Evolutionary conservation across 2,329 filamentous ascomycete species (phyloP).

Genomic region (Magnaporthiopsis poae): DNA sequence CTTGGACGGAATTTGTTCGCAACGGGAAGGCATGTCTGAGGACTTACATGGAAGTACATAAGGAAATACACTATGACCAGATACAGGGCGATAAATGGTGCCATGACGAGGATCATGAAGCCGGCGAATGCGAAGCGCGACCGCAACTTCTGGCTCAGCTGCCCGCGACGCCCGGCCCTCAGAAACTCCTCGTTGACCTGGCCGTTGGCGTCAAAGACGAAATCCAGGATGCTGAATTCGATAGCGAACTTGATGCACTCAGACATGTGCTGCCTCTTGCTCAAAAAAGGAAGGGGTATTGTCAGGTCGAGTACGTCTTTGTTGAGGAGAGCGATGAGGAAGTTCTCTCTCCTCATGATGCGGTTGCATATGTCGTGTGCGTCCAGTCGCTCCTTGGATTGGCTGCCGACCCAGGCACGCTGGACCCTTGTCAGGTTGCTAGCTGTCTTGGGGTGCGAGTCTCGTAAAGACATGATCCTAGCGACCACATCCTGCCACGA

Average conservation of each 20-base stretch:
- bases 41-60: conserved; percentile 76
- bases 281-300: conserved; percentile 73
- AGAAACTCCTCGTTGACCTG: conserved; percentile 81
- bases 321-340: conserved; percentile 92
- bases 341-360: conserved; percentile 93
- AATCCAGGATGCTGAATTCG: conserved; percentile 81
- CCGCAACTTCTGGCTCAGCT: conserved; percentile 68
- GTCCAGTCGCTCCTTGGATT: conserved; percentile 88
- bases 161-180: conserved; percentile 67
- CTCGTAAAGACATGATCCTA: conserved; percentile 72
- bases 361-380: conserved; percentile 95
- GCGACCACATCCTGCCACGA: conserved; percentile 88
- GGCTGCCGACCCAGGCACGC: conserved; percentile 59
- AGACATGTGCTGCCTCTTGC: conserved; percentile 73
- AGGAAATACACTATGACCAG: conserved; percentile 85
- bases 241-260: conserved; percentile 87
- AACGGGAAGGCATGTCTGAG: neutral
- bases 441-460: conserved; percentile 75
- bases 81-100: conserved; percentile 79
- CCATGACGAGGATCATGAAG: conserved; percentile 74
- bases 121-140: conserved; percentile 74
- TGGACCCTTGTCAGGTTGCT: conserved; percentile 42
- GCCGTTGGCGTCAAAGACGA: conserved; percentile 81
- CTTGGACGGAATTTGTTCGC: neutral
- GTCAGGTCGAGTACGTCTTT: conserved; percentile 87